Evolutionary conservation across 1,139 yeast species (phyloP).

Genomic region (Candida tropicalis): DNA sequence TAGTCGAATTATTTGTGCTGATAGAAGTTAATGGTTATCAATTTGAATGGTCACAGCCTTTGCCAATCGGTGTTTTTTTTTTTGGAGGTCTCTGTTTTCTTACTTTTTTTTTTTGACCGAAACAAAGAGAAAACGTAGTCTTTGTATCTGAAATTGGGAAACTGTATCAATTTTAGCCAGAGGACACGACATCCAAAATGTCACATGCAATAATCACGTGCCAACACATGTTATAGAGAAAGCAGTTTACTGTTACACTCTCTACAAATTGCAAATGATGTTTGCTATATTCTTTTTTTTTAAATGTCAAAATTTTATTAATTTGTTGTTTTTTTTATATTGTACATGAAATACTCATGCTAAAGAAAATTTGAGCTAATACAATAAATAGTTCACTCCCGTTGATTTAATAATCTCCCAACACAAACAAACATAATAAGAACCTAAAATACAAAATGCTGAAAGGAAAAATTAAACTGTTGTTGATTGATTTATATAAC

Average conservation of each 20-base stretch:
- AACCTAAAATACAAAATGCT: constrained; percentile 17
- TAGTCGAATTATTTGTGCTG: neutral
- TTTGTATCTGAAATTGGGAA: no score
- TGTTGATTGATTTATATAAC: constrained; percentile 1
- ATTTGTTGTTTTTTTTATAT: constrained; percentile 7
- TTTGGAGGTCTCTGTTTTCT: neutral
- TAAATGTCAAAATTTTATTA: constrained; percentile 2
- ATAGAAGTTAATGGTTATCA: neutral
- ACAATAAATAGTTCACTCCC: constrained; percentile 7
- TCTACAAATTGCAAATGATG: neutral
- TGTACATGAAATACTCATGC: constrained; percentile 9
- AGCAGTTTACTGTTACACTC: no score
- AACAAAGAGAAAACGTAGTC: no score
- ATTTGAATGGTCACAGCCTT: neutral
- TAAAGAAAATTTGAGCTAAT: constrained; percentile 6
- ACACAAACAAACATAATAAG: constrained; percentile 18
- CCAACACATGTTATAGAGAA: no score
- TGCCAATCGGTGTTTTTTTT: neutral
- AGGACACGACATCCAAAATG: no score
- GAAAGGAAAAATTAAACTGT: constrained; percentile 11
- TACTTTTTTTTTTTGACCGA: neutral
- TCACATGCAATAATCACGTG: no score
- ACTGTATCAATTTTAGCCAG: no score
- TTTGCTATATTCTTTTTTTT: neutral
- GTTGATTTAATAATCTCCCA: constrained; percentile 9